These are phyloP conservation scores for Eremochloa ophiuroides DNA, from an alignment of 176 grass and related monocot genomes.

Conservation along the genomic window DNA sequence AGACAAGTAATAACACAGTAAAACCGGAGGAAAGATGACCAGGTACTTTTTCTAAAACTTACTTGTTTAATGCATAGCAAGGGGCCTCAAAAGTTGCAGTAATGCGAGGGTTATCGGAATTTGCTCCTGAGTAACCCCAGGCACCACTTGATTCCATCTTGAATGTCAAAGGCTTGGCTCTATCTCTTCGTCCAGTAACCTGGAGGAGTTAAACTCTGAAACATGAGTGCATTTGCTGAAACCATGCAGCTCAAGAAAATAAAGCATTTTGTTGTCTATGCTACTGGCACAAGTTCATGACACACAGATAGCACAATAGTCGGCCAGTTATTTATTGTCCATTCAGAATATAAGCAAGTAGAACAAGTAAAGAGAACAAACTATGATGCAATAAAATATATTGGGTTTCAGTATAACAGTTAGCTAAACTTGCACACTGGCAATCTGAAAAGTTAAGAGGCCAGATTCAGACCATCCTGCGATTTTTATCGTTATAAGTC, in stretches of 20 bases:
- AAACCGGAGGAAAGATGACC: neutral
- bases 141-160: constrained; percentile 93
- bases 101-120: constrained; percentile 81
- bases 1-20: neutral
- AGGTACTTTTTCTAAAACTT: constrained; percentile 26
- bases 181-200: constrained; percentile 96
- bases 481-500: neutral
- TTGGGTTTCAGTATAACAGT: neutral
- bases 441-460: neutral
- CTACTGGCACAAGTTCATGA: neutral
- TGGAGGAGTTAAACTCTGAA: constrained; percentile 27
- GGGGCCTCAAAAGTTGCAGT: constrained; percentile 81
- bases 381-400: neutral
- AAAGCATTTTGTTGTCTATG: constrained; percentile 1
- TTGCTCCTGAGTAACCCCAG: constrained; percentile 88
- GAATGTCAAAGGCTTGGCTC: constrained; percentile 85
- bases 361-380: neutral
- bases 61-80: constrained; percentile 97
- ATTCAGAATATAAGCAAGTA: neutral
- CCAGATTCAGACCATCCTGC: neutral
- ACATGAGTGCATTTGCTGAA: neutral
- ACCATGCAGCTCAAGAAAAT: neutral
- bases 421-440: neutral
- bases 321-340: neutral
- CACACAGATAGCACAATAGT: neutral